Evolutionary conservation across 495 filamentous ascomycete species (phyloP), one percentile per base, ranked within the genome.

Genomic region (Penicillium canariense): DNA sequence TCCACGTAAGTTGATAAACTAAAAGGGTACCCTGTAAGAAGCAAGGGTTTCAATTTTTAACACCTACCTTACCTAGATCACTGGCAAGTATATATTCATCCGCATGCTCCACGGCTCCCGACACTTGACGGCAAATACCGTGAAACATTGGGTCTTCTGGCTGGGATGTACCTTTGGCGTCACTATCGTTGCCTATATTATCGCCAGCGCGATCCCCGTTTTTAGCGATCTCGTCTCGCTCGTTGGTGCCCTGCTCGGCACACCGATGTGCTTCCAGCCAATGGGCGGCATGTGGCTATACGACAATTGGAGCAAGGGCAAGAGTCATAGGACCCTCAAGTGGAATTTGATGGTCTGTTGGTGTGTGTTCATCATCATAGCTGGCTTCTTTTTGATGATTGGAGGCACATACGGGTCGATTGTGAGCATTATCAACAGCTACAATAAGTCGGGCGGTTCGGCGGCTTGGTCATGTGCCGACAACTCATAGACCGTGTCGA

Each of bases 171-270:
- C 82, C 4, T 53, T 74, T n/a, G 55, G 67, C 52, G 68, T 87
- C 54, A 83, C 82, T 38, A 4, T 87, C 2, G 61, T 87, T 26
- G 80, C 85, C 7, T 90, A 84, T 75, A 65, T 89, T 38, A 83
- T 90, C 61, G 85, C 86, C 23, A 82, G 85, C 58, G 81, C 82
- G 7, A 86, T 91, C 39, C 87, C 87, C 10, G 81, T 86, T 62
- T 90, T 89, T 64, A 77, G 79, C 58, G 76, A 77, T 34, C 69
- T 90, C 35, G 71, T 90, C 17, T 78, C 77, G 20, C 76, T 84
- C 52, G 74, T 82, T 32, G 84, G 84, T 14, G 77, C 84, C 4
- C 66, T 88, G 31, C 85, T 89, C 52, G 72, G 67, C 9, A 75
- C 68, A 5, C 58, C 71, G 12, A 69, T 72, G 68, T 74, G 51